phyloP scores from a whole-genome alignment of 805 yeast species.

The Hanseniaspora lachancei region DNA sequence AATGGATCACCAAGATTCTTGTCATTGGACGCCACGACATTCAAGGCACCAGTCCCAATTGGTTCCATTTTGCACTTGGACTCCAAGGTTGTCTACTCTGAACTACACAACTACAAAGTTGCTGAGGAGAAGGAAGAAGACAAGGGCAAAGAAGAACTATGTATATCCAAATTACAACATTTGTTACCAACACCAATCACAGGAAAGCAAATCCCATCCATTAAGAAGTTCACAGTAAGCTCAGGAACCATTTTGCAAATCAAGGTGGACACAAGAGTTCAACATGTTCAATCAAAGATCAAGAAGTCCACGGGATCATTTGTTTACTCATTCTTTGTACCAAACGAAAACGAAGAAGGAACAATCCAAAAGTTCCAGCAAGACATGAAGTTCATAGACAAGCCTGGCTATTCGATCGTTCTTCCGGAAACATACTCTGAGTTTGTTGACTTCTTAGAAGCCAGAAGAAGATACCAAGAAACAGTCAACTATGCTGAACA shows the following conservation, averaged over 20 bases:
- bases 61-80: conserved; percentile 77
- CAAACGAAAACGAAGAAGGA: conserved; percentile 34
- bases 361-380: conserved; percentile 14
- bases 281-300: conserved; percentile 47
- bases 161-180: conserved; percentile 27
- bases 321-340: conserved; percentile 78
- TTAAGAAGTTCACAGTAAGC: conserved; percentile 37
- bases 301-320: conserved; percentile 72
- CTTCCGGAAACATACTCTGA: conserved; percentile 80
- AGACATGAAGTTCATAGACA: conserved; percentile 11
- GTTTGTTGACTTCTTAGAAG: conserved; percentile 84
- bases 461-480: conserved; percentile 76
- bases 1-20: conserved; percentile 78
- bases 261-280: conserved; percentile 70
- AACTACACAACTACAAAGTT: conserved; percentile 37
- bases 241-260: conserved; percentile 89
- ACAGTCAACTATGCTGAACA: conserved; percentile 52
- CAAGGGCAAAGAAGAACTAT: conserved; percentile 13
- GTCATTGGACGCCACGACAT: conserved; percentile 79
- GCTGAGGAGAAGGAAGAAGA: conserved; percentile 16
- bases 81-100: conserved; percentile 77
- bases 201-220: conserved; percentile 37
- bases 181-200: conserved; percentile 35
- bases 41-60: conserved; percentile 90
- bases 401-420: conserved; percentile 58